Conservation (phyloP, 805 yeast genomes). For the Spathaspora hagerdaliae region DNA sequence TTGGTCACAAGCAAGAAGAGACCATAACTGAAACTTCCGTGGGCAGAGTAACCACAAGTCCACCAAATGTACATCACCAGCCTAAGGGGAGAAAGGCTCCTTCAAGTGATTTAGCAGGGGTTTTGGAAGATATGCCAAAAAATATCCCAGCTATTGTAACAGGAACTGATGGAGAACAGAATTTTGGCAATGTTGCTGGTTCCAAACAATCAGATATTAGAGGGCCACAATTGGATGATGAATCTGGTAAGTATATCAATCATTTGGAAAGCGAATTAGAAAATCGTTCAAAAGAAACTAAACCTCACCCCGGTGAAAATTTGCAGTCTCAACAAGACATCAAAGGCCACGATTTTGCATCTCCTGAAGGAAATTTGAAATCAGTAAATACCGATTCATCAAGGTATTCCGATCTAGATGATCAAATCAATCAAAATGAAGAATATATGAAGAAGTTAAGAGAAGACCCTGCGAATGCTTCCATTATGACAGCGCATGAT, state of each 20-base stretch:
- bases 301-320: background rate
- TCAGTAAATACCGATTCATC: background rate
- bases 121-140: background rate
- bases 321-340: background rate
- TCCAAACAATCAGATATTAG: background rate
- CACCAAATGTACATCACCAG: conserved; percentile 15
- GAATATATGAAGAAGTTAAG: background rate
- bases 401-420: background rate
- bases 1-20: background rate
- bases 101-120: background rate
- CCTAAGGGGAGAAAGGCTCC: conserved; percentile 12
- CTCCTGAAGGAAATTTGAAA: background rate
- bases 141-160: conserved; percentile 8
- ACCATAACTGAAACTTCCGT: conserved; percentile 9
- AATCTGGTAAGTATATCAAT: background rate
- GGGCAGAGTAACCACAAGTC: conserved; percentile 26
- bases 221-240: background rate
- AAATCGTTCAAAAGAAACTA: background rate
- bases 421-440: conserved; percentile 3
- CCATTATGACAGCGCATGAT: conserved; percentile 6
- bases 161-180: background rate
- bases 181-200: conserved; percentile 2
- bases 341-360: background rate
- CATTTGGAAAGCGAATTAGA: background rate
- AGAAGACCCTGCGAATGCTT: conserved; percentile 8